A percentile compares a stretch with the other conserved stretches of the same genome.
phyloP scores from a whole-genome alignment of 2,329 filamentous ascomycete genomes.

The Aspergillus alliaceus region DNA sequence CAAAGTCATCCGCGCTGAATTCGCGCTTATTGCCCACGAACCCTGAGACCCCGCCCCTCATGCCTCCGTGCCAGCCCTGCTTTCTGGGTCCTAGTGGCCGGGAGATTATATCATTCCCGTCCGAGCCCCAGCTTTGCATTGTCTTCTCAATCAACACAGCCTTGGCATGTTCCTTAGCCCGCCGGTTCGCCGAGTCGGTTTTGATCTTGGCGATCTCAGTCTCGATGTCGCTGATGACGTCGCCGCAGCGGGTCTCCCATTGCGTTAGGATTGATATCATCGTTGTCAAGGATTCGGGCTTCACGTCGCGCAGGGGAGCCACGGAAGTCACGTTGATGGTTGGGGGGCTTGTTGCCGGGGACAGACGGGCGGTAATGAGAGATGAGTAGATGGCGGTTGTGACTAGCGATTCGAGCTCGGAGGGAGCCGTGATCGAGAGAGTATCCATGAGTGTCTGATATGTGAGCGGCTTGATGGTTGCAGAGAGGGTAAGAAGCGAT shows the following conservation, averaged over 20 bases:
- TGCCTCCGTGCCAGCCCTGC: constrained; percentile 9
- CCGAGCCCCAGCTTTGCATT: constrained; percentile 39
- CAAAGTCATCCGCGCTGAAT: constrained; percentile 37
- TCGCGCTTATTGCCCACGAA: constrained; percentile 42
- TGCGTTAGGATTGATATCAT: constrained; percentile 68
- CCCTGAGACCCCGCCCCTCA: constrained; percentile 5
- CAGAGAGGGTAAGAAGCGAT: constrained; percentile 78
- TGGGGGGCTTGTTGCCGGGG: constrained; percentile 77
- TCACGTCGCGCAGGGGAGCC: constrained; percentile 81
- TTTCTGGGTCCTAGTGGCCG: constrained; percentile 7
- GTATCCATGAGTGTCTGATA: constrained; percentile 68
- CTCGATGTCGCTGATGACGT: constrained; percentile 73
- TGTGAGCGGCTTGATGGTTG: constrained; percentile 65
- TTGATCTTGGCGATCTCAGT: constrained; percentile 69
- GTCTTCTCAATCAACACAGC: constrained; percentile 52
- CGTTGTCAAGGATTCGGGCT: constrained; percentile 66
- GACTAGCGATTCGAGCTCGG: constrained; percentile 80
- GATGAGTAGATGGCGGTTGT: constrained; percentile 85
- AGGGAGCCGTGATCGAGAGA: constrained; percentile 65
- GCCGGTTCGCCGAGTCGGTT: constrained; percentile 55
- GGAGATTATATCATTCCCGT: not conserved
- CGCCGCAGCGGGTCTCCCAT: constrained; percentile 78
- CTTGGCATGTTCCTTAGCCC: constrained; percentile 51
- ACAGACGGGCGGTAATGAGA: constrained; percentile 78
- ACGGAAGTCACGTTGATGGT: constrained; percentile 77